Percentiles rank a stretch among this genome's conserved stretches.
phyloP scores from a whole-genome alignment of 257 asterid genomes.

The Leonotis leonurus region DNA sequence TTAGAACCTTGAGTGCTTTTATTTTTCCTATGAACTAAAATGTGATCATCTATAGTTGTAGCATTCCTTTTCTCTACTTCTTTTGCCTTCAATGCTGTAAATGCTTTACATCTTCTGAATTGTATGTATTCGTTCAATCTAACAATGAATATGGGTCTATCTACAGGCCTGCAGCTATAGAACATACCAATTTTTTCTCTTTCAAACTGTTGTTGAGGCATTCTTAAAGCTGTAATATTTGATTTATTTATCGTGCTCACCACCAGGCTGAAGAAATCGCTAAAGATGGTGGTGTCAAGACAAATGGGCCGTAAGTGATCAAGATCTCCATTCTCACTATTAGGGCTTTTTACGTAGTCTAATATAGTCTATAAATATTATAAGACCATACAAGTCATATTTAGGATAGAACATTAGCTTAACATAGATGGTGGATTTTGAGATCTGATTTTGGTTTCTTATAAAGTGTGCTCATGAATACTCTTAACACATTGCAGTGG shows the following conservation, averaged over 20 bases:
- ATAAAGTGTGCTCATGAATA: not conserved
- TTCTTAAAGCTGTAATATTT: not conserved
- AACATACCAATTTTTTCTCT: no score
- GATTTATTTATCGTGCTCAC: slow-evolving; percentile 6
- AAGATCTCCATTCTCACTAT: not conserved
- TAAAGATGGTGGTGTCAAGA: slow-evolving; percentile 68
- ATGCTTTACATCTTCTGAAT: not conserved
- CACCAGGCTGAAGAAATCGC: slow-evolving; percentile 90
- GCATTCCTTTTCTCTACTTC: no score
- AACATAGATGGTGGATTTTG: not conserved
- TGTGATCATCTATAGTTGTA: not conserved
- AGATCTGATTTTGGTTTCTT: not conserved
- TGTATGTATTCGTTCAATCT: slow-evolving; percentile 1
- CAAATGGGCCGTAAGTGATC: slow-evolving; percentile 75
- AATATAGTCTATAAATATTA: not conserved
- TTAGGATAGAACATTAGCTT: not conserved
- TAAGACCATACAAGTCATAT: not conserved
- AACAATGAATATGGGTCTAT: no score
- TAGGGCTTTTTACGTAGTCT: not conserved
- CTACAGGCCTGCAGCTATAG: no score
- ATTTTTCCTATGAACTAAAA: not conserved
- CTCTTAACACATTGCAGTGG: slow-evolving; percentile 57
- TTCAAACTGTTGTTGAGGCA: no score
- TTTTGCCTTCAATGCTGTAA: no score
- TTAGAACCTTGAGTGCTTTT: not conserved